phyloP scores from a whole-genome alignment of 169 alveolate genomes.

The Plasmodium yoelii region DNA sequence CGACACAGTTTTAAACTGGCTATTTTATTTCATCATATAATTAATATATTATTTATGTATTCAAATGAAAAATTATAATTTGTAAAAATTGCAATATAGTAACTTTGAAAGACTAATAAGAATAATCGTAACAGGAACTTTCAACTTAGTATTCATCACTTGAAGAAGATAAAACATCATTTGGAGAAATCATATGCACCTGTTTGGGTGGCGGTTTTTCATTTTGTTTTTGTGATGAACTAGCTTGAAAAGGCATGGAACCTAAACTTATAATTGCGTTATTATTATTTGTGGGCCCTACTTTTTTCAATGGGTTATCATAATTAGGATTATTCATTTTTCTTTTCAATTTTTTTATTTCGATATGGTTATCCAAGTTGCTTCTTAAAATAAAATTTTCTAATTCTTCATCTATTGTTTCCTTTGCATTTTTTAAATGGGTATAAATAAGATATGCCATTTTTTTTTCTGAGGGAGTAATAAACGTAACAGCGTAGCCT shows the following conservation, averaged over 20 bases:
- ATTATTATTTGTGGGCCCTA: neutral
- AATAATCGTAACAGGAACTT: too few species aligned
- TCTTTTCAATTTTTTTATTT: conserved; percentile 44
- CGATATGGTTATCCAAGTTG: conserved; percentile 34
- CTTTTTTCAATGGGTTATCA: conserved; percentile 23
- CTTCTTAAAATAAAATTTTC: conserved; percentile 34
- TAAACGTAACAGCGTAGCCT: conserved; percentile 72
- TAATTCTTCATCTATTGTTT: conserved; percentile 37
- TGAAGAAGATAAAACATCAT: conserved; percentile 71
- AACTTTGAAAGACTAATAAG: too few species aligned
- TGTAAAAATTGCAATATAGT: too few species aligned
- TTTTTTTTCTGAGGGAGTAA: conserved; percentile 62
- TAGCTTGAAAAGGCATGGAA: conserved; percentile 20
- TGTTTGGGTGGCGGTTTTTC: conserved; percentile 6
- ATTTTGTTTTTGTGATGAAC: conserved; percentile 1
- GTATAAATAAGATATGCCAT: conserved; percentile 62
- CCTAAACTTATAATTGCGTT: neutral
- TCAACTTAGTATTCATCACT: conserved; percentile 29
- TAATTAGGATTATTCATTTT: conserved; percentile 55
- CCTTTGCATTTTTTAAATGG: conserved; percentile 45
- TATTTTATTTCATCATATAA: too few species aligned
- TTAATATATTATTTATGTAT: too few species aligned
- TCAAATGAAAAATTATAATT: too few species aligned
- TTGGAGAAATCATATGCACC: conserved; percentile 39
- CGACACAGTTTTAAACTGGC: too few species aligned